Conservation (phyloP, 208 protist species). For the Balamuthia mandrillaris region DNA sequence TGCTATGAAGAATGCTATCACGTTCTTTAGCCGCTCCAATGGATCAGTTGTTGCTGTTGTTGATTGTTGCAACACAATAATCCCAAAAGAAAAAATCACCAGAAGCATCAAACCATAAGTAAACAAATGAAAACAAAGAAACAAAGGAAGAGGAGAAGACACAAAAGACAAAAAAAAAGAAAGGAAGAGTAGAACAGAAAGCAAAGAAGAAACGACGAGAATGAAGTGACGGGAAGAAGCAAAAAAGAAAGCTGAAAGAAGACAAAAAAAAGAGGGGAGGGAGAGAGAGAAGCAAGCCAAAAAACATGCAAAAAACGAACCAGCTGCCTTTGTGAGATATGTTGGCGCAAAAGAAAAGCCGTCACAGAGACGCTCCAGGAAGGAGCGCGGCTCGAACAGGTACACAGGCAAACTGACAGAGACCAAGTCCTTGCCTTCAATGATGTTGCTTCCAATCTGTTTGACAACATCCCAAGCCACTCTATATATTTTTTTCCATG, state of each 20-base stretch:
- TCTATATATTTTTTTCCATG: constrained; percentile 17
- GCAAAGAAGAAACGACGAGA: no score
- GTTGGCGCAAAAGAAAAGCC: constrained; percentile 42
- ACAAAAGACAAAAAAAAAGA: no score
- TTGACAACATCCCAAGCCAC: constrained; percentile 46
- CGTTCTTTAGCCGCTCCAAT: constrained; percentile 49
- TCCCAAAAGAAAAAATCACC: no score
- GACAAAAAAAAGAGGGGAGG: not conserved
- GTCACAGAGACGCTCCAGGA: constrained; percentile 53
- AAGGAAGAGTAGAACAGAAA: no score
- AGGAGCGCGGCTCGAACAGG: constrained; percentile 58
- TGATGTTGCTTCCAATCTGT: constrained; percentile 46
- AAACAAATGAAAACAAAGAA: no score
- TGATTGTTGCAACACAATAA: no score
- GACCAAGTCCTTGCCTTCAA: constrained; percentile 58
- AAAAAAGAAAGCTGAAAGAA: no score
- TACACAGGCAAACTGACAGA: constrained; percentile 46
- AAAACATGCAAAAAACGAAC: not conserved
- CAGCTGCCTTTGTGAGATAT: constrained; percentile 42
- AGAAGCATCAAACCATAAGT: no score
- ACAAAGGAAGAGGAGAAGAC: no score
- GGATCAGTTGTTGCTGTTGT: constrained; percentile 35
- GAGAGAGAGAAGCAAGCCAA: not conserved
- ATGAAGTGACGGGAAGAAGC: no score
- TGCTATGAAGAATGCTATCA: constrained; percentile 43